These are phyloP conservation scores for Verbena officinalis DNA, from an alignment of 257 asterid genomes.

Conservation along the genomic window DNA sequence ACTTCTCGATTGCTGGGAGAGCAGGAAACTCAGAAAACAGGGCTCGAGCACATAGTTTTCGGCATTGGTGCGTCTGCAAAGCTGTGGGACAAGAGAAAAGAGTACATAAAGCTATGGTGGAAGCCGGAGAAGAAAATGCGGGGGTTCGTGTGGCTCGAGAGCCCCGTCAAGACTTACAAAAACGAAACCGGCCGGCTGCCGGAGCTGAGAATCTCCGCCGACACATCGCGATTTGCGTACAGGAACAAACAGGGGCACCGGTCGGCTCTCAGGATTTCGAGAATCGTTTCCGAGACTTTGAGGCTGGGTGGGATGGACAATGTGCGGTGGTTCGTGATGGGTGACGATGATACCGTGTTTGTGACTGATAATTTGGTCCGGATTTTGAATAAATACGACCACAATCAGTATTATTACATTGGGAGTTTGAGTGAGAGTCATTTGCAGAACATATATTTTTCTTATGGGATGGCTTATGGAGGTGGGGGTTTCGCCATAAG, in stretches of 20 bases:
- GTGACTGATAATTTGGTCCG: constrained; percentile 61
- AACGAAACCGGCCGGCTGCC: constrained; percentile 47
- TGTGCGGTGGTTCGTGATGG: constrained; percentile 81
- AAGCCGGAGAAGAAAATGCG: constrained; percentile 49
- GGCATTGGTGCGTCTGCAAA: constrained; percentile 68
- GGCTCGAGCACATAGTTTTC: constrained; percentile 52
- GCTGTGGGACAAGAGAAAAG: constrained; percentile 57
- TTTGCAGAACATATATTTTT: constrained; percentile 62
- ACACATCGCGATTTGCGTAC: constrained; percentile 50
- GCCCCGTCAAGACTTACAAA: constrained; percentile 25
- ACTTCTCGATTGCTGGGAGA: not conserved
- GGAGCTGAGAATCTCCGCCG: constrained; percentile 50
- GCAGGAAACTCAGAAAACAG: constrained; percentile 22
- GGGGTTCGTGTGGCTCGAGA: constrained; percentile 67
- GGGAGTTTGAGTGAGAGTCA: constrained; percentile 77
- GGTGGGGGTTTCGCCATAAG: constrained; percentile 82
- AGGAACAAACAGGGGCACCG: constrained; percentile 60
- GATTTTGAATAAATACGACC: constrained; percentile 59
- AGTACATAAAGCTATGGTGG: constrained; percentile 75
- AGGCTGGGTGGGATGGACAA: constrained; percentile 44
- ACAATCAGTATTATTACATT: constrained; percentile 59
- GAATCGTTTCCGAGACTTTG: constrained; percentile 63
- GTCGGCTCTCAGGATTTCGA: constrained; percentile 64
- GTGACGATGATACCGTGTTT: constrained; percentile 72
- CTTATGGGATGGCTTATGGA: constrained; percentile 76